phyloP scores from a whole-genome alignment of 108 stramenopile species.

The Skeletonema potamos region DNA sequence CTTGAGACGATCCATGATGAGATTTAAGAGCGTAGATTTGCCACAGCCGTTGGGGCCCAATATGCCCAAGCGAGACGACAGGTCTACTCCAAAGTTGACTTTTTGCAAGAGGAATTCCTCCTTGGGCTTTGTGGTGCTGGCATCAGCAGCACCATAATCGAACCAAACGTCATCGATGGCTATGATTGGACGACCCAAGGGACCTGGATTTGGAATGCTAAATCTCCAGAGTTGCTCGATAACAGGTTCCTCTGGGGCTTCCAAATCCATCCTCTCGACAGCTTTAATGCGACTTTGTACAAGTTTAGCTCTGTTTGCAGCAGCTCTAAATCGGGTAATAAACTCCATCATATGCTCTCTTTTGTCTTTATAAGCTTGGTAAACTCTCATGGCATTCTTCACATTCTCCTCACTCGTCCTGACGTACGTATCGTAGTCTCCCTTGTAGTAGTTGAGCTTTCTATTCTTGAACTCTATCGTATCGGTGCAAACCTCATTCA shows the following conservation, averaged over 20 bases:
- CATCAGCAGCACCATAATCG: constrained; percentile 80
- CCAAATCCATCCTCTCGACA: constrained; percentile 94
- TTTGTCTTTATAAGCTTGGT: constrained; percentile 92
- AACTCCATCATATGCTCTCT: constrained; percentile 99
- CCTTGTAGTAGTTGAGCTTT: constrained; percentile 91
- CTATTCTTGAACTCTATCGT: constrained; percentile 85
- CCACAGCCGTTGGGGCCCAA: constrained; percentile 87
- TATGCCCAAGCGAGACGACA: constrained; percentile 85
- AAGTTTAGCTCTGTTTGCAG: constrained; percentile 94
- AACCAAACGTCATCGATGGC: constrained; percentile 95
- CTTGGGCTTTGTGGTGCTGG: constrained; percentile 47
- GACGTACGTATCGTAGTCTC: constrained; percentile 96
- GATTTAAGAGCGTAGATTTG: constrained; percentile 85
- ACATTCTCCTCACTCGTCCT: constrained; percentile 78
- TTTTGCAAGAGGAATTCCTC: constrained; percentile 84
- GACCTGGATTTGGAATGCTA: constrained; percentile 88
- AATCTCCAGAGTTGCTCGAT: constrained; percentile 84
- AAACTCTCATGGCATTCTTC: constrained; percentile 87
- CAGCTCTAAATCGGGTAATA: constrained; percentile 95
- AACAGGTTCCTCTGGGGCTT: constrained; percentile 81
- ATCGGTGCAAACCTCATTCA: constrained; percentile 93
- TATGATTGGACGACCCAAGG: constrained; percentile 92
- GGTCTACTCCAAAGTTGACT: constrained; percentile 95
- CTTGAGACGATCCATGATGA: constrained; percentile 87
- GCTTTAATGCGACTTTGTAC: constrained; percentile 98